Evolutionary conservation across 441 rosid species (phyloP).

Genomic region (Syzygium syzygioides): DNA sequence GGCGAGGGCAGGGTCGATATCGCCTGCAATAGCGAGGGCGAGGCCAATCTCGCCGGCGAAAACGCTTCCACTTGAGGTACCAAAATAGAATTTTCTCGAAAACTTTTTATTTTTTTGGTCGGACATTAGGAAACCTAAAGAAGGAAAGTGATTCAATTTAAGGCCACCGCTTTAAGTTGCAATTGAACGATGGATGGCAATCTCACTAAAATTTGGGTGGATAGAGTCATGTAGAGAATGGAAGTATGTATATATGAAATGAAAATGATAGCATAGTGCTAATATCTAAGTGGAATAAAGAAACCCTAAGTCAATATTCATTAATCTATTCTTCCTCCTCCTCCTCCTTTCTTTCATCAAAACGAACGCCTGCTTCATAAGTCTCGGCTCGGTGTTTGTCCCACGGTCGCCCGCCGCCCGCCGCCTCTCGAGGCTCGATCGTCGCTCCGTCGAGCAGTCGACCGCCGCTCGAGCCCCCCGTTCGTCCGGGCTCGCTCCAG

Average conservation of each 20-base stretch:
- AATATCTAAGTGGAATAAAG: neutral
- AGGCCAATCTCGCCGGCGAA: no score
- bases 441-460: neutral
- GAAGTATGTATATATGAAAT: neutral
- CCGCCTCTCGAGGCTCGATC: neutral
- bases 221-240: neutral
- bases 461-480: neutral
- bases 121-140: neutral
- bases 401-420: neutral
- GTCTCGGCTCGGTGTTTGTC: neutral
- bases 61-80: no score
- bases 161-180: neutral
- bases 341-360: no score
- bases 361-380: neutral
- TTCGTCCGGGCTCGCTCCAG: neutral
- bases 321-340: neutral
- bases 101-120: no score
- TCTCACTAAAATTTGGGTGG: neutral
- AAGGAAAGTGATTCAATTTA: neutral
- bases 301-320: neutral
- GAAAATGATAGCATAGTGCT: neutral
- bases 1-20: no score
- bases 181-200: neutral
- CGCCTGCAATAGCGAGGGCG: no score
- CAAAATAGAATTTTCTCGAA: no score